Percentiles rank a stretch among this genome's conserved stretches.
phyloP scores from a whole-genome alignment of 768 basidiomycete genomes.

The Phanerochaete sordida region DNA sequence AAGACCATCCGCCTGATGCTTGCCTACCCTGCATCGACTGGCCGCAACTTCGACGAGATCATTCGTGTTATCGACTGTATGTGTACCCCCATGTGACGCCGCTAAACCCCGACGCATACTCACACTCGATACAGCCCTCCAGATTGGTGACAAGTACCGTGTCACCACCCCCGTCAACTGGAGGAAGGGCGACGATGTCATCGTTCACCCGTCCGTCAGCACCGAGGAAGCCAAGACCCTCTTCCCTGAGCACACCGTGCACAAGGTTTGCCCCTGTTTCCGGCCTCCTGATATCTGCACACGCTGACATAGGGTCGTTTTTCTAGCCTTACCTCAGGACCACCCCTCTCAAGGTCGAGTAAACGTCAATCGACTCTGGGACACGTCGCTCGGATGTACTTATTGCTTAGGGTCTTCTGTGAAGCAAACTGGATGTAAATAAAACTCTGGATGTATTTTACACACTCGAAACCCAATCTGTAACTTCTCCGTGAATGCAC shows the following conservation, averaged over 20 bases:
- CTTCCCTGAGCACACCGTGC: conserved; percentile 80
- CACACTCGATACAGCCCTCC: conserved; percentile 52
- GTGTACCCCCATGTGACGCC: background rate
- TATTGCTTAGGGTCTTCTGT: background rate
- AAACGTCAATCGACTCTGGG: too few relatives aligned
- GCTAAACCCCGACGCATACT: background rate
- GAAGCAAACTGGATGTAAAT: background rate
- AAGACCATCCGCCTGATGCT: conserved; percentile 89
- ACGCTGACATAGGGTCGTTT: background rate
- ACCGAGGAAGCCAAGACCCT: conserved; percentile 89
- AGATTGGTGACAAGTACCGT: conserved; percentile 82
- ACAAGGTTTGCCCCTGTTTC: conserved; percentile 54
- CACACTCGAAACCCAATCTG: background rate
- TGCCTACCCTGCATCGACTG: conserved; percentile 93
- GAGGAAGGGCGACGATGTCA: conserved; percentile 91
- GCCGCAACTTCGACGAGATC: conserved; percentile 85
- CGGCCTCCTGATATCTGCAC: background rate
- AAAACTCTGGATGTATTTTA: background rate
- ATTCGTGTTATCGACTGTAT: conserved; percentile 74
- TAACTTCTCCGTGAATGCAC: too few relatives aligned
- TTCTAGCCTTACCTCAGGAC: conserved; percentile 85
- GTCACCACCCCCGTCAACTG: conserved; percentile 94
- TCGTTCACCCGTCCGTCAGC: conserved; percentile 80
- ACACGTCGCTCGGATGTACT: background rate
- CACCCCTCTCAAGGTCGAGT: conserved; percentile 45